Percentiles rank a stretch among this genome's conserved stretches.
These are phyloP conservation scores for Aleurites moluccanus DNA, from an alignment of 441 rosid genomes.

Conservation along the genomic window DNA sequence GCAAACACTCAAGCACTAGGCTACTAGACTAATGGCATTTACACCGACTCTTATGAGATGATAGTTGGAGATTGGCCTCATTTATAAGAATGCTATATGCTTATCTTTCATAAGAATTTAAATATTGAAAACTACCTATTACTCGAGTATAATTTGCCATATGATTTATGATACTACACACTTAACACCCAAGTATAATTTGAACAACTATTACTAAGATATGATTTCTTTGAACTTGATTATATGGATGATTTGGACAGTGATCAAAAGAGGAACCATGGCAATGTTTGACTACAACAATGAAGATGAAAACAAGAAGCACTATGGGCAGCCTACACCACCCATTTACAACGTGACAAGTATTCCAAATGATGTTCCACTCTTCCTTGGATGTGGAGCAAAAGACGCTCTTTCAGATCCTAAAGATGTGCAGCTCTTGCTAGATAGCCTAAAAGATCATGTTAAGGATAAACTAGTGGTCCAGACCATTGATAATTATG, in stretches of 20 bases:
- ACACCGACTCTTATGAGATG: no score
- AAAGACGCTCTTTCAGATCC: slow-evolving; percentile 52
- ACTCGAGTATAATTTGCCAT: no score
- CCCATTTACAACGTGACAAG: slow-evolving; percentile 44
- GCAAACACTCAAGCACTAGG: no score
- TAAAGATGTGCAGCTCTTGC: slow-evolving; percentile 52
- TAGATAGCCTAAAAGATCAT: slow-evolving; percentile 62
- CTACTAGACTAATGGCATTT: no score
- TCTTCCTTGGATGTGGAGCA: slow-evolving; percentile 68
- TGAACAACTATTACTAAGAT: not conserved
- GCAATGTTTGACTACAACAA: slow-evolving; percentile 40
- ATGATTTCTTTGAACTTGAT: not conserved
- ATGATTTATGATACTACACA: no score
- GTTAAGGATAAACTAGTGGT: slow-evolving; percentile 50
- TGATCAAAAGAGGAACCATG: slow-evolving; percentile 39
- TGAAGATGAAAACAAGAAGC: slow-evolving; percentile 38
- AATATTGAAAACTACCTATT: not conserved
- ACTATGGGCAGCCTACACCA: slow-evolving; percentile 44
- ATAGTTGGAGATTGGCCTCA: not conserved
- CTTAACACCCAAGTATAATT: no score
- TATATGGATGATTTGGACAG: slow-evolving; percentile 20
- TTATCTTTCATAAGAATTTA: not conserved
- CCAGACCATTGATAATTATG: slow-evolving; percentile 55
- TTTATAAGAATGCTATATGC: not conserved
- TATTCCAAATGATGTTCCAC: slow-evolving; percentile 62